A percentile compares a stretch with the other conserved stretches of the same genome.
Conservation (phyloP, 306 rosid genomes). For the Parietaria judaica region DNA sequence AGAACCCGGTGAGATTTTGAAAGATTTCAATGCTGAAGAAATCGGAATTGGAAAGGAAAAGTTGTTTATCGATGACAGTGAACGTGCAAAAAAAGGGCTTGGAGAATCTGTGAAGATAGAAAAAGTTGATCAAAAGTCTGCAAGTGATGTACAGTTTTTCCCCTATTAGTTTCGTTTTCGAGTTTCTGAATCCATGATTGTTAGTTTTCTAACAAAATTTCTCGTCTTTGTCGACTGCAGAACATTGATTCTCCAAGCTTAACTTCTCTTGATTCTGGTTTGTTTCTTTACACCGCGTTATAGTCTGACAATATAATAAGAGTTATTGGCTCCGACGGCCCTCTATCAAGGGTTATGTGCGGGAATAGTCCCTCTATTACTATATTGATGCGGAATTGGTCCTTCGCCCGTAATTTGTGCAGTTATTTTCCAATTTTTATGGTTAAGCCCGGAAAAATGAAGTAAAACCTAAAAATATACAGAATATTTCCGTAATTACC, state of each 20-base stretch:
- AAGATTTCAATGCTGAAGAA: conserved; percentile 19
- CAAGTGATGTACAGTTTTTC: conserved; percentile 26
- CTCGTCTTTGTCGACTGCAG: conserved; percentile 21
- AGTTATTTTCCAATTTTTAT: no score
- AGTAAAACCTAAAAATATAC: no score
- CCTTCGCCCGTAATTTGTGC: no score
- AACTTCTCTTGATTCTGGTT: conserved; percentile 53
- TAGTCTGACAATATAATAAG: no score
- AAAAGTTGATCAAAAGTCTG: conserved; percentile 24
- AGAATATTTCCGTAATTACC: no score
- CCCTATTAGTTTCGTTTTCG: neutral
- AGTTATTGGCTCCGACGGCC: no score
- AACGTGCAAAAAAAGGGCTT: conserved; percentile 18
- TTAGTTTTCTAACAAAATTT: conserved; percentile 2
- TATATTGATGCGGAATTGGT: no score
- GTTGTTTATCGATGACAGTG: neutral
- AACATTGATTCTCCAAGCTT: conserved; percentile 31
- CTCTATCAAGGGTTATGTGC: no score
- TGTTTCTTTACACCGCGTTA: conserved; percentile 7
- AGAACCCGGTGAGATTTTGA: conserved; percentile 28
- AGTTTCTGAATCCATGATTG: neutral
- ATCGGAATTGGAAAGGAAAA: conserved; percentile 10
- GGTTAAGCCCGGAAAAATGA: no score
- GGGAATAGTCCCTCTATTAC: no score
- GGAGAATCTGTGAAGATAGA: conserved; percentile 5